Conservation (phyloP, 2,329 filamentous ascomycete genomes). For the Fusarium chaquense region DNA sequence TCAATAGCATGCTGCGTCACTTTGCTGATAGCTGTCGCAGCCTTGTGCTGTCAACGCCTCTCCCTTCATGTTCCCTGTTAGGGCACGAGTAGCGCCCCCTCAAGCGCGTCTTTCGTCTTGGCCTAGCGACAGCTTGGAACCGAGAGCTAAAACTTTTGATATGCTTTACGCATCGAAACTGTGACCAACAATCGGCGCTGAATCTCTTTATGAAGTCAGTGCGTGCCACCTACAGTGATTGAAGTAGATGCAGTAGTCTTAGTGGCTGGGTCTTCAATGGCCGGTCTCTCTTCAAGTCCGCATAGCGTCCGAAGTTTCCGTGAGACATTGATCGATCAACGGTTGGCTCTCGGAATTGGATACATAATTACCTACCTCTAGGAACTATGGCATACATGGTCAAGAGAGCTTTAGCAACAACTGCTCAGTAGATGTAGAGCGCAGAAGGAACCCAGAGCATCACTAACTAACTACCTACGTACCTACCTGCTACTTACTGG, state of each 20-base stretch:
- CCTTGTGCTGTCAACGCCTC: conserved; percentile 30
- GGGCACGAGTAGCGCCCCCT: conserved; percentile 10
- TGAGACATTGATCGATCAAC: background rate
- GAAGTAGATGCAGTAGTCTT: background rate
- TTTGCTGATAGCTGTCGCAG: conserved; percentile 8
- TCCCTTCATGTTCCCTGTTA: conserved; percentile 32
- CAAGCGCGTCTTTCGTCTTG: conserved; percentile 21
- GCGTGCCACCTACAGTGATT: conserved; percentile 6
- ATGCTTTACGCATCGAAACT: conserved; percentile 27
- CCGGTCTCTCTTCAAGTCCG: background rate
- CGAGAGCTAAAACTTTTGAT: conserved; percentile 11
- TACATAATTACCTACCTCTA: background rate
- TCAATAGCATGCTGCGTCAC: conserved; percentile 23
- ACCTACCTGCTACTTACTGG: no score
- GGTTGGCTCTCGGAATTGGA: background rate
- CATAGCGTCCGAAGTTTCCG: background rate
- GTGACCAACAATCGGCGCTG: conserved; percentile 22
- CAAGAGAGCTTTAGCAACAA: background rate
- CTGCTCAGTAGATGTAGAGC: background rate
- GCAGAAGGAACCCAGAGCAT: background rate
- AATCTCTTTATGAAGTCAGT: conserved; percentile 10
- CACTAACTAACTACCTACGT: no score
- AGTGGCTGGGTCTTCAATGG: background rate
- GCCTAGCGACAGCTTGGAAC: conserved; percentile 20
- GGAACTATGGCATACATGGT: background rate